Conservation (phyloP, 345 rosid genomes). For the Limnanthes douglasii region DNA sequence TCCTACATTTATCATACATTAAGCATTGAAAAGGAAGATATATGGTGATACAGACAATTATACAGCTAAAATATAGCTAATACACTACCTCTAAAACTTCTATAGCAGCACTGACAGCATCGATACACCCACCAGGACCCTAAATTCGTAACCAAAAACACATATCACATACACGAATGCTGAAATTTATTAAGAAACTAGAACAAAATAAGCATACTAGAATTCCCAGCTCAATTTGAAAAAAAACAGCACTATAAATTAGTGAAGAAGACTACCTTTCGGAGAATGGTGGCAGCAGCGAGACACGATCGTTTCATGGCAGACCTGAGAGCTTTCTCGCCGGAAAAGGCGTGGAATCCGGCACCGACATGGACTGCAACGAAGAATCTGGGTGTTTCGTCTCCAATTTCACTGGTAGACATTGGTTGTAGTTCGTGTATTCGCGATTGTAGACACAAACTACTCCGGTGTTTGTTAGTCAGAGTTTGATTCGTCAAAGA, state of each 20-base stretch:
- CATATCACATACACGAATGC: background rate
- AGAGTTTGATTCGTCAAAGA: too few relatives aligned
- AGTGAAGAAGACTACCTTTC: constrained; percentile 38
- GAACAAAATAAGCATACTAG: too few relatives aligned
- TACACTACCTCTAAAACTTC: constrained; percentile 69
- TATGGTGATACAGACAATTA: too few relatives aligned
- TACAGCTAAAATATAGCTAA: background rate
- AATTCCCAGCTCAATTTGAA: too few relatives aligned
- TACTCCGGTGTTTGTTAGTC: too few relatives aligned
- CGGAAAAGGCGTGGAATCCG: constrained; percentile 57
- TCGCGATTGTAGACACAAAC: too few relatives aligned
- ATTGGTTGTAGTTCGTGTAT: too few relatives aligned
- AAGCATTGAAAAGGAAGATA: too few relatives aligned
- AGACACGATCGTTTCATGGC: constrained; percentile 92
- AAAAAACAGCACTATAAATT: too few relatives aligned
- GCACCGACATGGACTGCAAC: constrained; percentile 97
- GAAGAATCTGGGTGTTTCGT: constrained; percentile 49
- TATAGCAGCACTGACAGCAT: constrained; percentile 84
- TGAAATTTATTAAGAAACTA: too few relatives aligned
- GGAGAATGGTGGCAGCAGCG: constrained; percentile 69
- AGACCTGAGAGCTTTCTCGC: constrained; percentile 63
- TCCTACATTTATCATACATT: too few relatives aligned
- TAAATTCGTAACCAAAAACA: constrained; percentile 11
- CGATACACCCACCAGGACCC: constrained; percentile 52
- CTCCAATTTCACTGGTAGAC: constrained; percentile 17